Base-by-base conservation (phyloP, 2,329 filamentous ascomycete species). In the Diplocarpon rosae region DNA sequence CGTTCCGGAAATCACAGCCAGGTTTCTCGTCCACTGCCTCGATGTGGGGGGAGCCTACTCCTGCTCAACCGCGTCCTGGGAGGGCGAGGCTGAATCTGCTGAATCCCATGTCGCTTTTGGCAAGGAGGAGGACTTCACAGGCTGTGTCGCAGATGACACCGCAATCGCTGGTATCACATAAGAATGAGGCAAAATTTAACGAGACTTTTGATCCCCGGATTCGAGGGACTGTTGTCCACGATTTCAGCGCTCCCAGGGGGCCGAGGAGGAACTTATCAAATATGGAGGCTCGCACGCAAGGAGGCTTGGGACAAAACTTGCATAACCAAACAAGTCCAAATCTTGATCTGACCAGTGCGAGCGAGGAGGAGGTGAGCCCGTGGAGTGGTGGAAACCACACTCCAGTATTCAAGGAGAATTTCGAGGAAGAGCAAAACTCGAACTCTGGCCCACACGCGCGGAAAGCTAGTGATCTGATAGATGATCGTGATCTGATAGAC, bases 161-260 rank as follows among this genome's bases (percentile, higher is more conserved):
- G 36, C 53, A 58, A 40, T 50, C 56, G 24, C 47, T 56, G 17
- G 51, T 47, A 20, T 50, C 49, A 9, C 50, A 36, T 27, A 44
- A 41, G 41, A 47, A 42, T 47, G 52, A 44, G 46, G 52, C 45
- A 16, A 54, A 41, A 40, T 49, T 38, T 53, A 69, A 24, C 53
- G 64, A 37, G 62, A 64, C 16, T 58, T 79, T 80, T 53, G 78
- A 82, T 53, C 78, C 78, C 14, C 69, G 76, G 9, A 83, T 83
- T 51, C 71, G 70, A 55, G 80, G 75, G 39, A 83, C 74, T 7
- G 68, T 70, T 37, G 71, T 81, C 39, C 80, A 83, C 57, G 79
- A 78, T 59, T 83, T 80, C 54, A 81, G 76, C 55, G 76, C 74
- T 0, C 78, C 77, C 1, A 66, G 76, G 39, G 69, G 36, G 34